These are phyloP conservation scores for Gautieria morchelliformis DNA, from an alignment of 768 basidiomycete genomes.

Conservation along the genomic window DNA sequence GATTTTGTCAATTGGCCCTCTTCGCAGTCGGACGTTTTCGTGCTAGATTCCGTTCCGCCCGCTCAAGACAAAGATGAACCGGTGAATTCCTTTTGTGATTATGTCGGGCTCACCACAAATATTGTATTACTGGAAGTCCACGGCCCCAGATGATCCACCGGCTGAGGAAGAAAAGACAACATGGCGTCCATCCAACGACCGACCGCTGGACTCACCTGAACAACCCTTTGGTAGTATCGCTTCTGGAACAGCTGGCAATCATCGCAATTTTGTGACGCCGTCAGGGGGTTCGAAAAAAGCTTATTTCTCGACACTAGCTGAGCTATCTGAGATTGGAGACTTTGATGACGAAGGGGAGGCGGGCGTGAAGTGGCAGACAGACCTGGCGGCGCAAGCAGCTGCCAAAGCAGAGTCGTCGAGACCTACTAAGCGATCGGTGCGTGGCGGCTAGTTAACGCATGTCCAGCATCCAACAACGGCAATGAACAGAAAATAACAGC, in stretches of 20 bases:
- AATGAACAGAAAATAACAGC: not conserved
- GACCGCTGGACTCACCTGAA: not conserved
- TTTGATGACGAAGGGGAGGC: not conserved
- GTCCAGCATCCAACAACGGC: not conserved
- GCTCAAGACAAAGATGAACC: slow-evolving; percentile 2
- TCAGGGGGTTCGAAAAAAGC: not conserved
- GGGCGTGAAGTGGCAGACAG: not conserved
- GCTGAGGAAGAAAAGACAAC: not conserved
- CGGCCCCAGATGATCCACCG: not conserved
- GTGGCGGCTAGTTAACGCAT: not conserved
- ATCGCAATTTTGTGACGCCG: not conserved
- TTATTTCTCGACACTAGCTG: slow-evolving; percentile 3
- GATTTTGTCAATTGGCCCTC: slow-evolving; percentile 8
- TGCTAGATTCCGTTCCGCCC: not conserved
- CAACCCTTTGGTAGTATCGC: not conserved
- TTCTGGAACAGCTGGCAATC: not conserved
- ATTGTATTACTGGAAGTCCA: not conserved
- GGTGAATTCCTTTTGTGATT: not conserved
- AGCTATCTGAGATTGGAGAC: not conserved
- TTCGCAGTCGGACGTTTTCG: not conserved
- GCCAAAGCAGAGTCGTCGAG: not conserved
- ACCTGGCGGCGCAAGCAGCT: not conserved
- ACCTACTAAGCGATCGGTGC: not conserved
- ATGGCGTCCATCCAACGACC: not conserved
- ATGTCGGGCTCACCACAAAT: not conserved